Conservation (phyloP, 2,329 filamentous ascomycete species). For the Aspergillus thermomutatus region DNA sequence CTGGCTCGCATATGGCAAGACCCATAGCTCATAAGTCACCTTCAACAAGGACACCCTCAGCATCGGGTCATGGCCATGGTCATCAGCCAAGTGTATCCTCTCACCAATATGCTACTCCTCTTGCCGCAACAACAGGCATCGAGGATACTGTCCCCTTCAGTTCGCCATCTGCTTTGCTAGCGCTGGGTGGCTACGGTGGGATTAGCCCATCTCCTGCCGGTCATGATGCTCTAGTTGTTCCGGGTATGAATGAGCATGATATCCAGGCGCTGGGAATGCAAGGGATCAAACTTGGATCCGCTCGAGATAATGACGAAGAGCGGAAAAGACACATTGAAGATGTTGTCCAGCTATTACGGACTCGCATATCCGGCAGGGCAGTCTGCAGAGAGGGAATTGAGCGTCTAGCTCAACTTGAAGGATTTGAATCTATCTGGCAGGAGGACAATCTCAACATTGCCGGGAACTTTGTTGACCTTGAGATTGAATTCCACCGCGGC, state of each 20-base stretch:
- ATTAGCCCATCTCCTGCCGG: constrained; percentile 40
- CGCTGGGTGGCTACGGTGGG: constrained; percentile 41
- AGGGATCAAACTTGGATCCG: constrained; percentile 32
- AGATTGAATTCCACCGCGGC: constrained; percentile 42
- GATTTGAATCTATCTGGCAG: constrained; percentile 47
- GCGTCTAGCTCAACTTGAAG: constrained; percentile 40
- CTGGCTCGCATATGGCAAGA: constrained; percentile 37
- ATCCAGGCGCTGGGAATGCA: constrained; percentile 40
- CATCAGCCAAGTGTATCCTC: constrained; percentile 35
- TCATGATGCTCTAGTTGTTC: constrained; percentile 34
- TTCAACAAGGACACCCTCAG: constrained; percentile 43
- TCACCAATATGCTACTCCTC: constrained; percentile 44
- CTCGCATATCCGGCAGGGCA: constrained; percentile 40
- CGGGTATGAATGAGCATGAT: constrained; percentile 37
- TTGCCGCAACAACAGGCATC: constrained; percentile 33
- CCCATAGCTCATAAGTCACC: constrained; percentile 45
- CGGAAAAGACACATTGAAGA: constrained; percentile 40
- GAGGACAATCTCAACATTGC: constrained; percentile 46
- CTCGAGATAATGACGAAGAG: constrained; percentile 42
- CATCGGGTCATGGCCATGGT: constrained; percentile 33
- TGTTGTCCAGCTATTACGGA: constrained; percentile 39
- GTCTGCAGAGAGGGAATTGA: constrained; percentile 44
- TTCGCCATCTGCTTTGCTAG: constrained; percentile 44
- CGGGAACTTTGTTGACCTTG: constrained; percentile 45
- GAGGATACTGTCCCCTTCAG: constrained; percentile 44